A percentile compares a stretch with the other conserved stretches of the same genome.
phyloP scores from a whole-genome alignment of 768 basidiomycete genomes.

The Suillus clintonianus region DNA sequence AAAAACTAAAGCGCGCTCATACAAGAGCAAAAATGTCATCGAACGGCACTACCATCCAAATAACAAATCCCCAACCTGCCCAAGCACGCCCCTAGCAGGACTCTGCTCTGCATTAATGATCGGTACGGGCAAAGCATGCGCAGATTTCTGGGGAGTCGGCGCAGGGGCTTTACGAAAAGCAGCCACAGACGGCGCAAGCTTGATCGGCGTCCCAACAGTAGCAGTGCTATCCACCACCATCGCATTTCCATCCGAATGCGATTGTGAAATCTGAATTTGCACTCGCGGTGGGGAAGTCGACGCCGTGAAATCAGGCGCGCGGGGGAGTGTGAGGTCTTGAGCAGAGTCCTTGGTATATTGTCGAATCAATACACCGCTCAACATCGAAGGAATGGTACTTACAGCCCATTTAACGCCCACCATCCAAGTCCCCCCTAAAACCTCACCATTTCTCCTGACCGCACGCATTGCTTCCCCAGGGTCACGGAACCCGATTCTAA shows the following conservation, averaged over 20 bases:
- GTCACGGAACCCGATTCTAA: conserved; percentile 74
- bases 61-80: conserved; percentile 77
- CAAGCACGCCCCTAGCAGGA: conserved; percentile 61
- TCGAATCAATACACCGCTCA: background rate
- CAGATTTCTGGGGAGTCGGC: conserved; percentile 25
- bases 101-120: conserved; percentile 26
- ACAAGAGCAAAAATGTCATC: background rate
- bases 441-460: conserved; percentile 80
- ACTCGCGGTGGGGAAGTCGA: conserved; percentile 8
- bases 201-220: conserved; percentile 70
- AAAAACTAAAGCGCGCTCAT: background rate
- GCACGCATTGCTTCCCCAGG: conserved; percentile 76
- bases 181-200: conserved; percentile 68
- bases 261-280: conserved; percentile 10
- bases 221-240: conserved; percentile 51
- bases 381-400: conserved; percentile 31
- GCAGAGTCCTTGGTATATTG: conserved; percentile 49
- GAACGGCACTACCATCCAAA: conserved; percentile 72
- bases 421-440: conserved; percentile 78
- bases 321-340: conserved; percentile 45
- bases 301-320: conserved; percentile 17
- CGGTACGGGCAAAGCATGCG: conserved; percentile 10
- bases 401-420: conserved; percentile 87
- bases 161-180: conserved; percentile 62
- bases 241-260: conserved; percentile 25